phyloP scores from a whole-genome alignment of 208 protist species.

The Wallacemonas sp. region DNA sequence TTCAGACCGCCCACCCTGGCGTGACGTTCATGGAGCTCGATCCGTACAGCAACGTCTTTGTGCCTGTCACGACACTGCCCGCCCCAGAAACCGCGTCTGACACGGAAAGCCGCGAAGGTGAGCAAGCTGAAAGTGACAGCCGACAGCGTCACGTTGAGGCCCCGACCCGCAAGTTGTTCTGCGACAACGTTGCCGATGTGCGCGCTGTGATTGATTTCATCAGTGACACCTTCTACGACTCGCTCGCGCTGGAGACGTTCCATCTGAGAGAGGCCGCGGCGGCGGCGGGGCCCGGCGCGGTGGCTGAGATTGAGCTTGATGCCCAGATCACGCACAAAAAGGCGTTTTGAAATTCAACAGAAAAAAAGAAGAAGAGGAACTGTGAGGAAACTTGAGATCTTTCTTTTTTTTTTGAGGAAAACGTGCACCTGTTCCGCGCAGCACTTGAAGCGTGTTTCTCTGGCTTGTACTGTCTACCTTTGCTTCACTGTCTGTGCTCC shows the following conservation, averaged over 20 bases:
- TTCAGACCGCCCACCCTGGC: conserved; percentile 1
- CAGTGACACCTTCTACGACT: conserved; percentile 56
- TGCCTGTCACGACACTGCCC: not conserved
- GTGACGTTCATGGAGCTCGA: conserved; percentile 16
- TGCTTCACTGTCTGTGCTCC: conserved; percentile 15
- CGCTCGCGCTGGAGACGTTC: conserved; percentile 66
- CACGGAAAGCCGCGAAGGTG: too few relatives aligned
- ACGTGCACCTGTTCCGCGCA: too few relatives aligned
- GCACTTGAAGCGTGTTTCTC: not conserved
- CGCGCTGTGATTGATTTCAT: conserved; percentile 73
- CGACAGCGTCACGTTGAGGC: conserved; percentile 11
- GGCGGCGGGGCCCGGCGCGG: not conserved
- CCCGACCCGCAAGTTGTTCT: conserved; percentile 28
- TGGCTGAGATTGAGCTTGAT: conserved; percentile 68
- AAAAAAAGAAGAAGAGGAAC: not conserved
- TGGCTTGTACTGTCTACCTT: not conserved
- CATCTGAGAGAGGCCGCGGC: not conserved
- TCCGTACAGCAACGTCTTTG: not conserved
- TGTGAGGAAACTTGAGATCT: too few relatives aligned
- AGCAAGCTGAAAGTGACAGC: too few relatives aligned
- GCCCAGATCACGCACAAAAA: conserved; percentile 37
- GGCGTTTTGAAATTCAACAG: not conserved
- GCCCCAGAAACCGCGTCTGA: not conserved
- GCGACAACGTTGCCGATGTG: conserved; percentile 68
- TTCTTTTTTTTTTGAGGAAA: too few relatives aligned